Base-by-base conservation (phyloP, 2,329 filamentous ascomycete genomes). In the Ophiostoma sp. region DNA sequence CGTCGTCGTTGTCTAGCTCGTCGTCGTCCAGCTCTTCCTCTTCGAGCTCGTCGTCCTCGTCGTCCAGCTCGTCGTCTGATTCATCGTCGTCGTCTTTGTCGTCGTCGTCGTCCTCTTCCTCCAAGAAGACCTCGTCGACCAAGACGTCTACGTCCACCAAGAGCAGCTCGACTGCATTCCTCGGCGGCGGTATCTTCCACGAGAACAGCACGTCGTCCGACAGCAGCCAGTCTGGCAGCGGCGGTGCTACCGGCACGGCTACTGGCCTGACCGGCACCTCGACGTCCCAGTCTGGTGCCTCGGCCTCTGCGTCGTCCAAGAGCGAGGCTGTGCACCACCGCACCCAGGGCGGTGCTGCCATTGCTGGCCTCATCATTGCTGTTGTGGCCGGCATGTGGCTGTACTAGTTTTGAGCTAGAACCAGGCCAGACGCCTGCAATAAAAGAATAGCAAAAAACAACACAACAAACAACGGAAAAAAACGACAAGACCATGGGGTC, bases 291-390 rank as follows among this genome's bases (percentile, higher is more conserved):
- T 63, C 60, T 40, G 47, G 42, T 5, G 70, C 73, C 5, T 66
- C 74, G 36, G 70, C 73, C 12, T 69, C 74, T 16, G 71, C 75
- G 11, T 67, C 74, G 27, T 72, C 74, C 27, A 63, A 63, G 60
- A 84, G 78, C 70, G 82, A 84, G 71, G 81, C 79, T 27, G 74
- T 74, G 5, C 76, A 74, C 5, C 78, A 78, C 16, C 60, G 60
- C 60, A 81, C 80, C 63, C 80, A 84, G 72, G 81, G 82, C 65
- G 81, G 81, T 66, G 79, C 81, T 65, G 83, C 84, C 65, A 75
- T 85, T 52, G 83, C 79, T 7, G 83, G 85, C 63, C 78, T 87
- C 36, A 77, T 87, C 60, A 79, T 87, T 63, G 85, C 84, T 67
- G 79, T 87, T 62, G 78, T 85, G 44, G 84, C 83, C 38, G 81